These are phyloP conservation scores for Phaeophleospora eucalypticola DNA, from an alignment of 2,329 filamentous ascomycete species.

Conservation along the genomic window DNA sequence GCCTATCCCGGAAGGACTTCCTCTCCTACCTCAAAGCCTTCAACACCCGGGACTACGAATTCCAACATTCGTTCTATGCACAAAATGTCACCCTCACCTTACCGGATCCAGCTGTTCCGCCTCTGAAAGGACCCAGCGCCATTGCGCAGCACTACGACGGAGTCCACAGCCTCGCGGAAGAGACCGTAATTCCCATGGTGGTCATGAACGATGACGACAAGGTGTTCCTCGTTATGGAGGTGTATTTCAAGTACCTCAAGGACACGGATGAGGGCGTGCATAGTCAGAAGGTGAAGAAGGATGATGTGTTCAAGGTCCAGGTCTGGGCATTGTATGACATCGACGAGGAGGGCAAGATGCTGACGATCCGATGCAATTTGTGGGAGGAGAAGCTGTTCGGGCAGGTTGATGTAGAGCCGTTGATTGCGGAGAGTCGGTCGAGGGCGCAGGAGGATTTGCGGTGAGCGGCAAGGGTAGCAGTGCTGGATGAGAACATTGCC, in stretches of 20 bases:
- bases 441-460: slow-evolving; percentile 11
- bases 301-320: slow-evolving; percentile 10
- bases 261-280: slow-evolving; percentile 11
- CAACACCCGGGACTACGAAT: slow-evolving; percentile 11
- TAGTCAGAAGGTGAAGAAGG: slow-evolving; percentile 7
- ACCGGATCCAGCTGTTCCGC: slow-evolving; percentile 5
- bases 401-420: slow-evolving; percentile 7
- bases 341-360: slow-evolving; percentile 11
- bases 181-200: slow-evolving; percentile 8
- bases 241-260: slow-evolving; percentile 5
- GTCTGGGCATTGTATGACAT: slow-evolving; percentile 14
- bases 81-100: slow-evolving; percentile 7
- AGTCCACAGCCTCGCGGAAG: slow-evolving; percentile 10
- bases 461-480: background rate
- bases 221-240: slow-evolving; percentile 13
- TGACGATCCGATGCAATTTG: slow-evolving; percentile 9
- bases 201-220: slow-evolving; percentile 9
- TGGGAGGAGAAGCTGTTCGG: slow-evolving; percentile 13
- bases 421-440: slow-evolving; percentile 10
- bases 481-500: too few relatives aligned
- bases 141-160: slow-evolving; percentile 8
- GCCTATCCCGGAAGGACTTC: too few relatives aligned
- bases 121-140: slow-evolving; percentile 3
- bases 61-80: slow-evolving; percentile 12
- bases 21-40: slow-evolving; percentile 8